A percentile compares a stretch with the other conserved stretches of the same genome.
Conservation (phyloP, 2,329 filamentous ascomycete species). For the Fusarium sp. region DNA sequence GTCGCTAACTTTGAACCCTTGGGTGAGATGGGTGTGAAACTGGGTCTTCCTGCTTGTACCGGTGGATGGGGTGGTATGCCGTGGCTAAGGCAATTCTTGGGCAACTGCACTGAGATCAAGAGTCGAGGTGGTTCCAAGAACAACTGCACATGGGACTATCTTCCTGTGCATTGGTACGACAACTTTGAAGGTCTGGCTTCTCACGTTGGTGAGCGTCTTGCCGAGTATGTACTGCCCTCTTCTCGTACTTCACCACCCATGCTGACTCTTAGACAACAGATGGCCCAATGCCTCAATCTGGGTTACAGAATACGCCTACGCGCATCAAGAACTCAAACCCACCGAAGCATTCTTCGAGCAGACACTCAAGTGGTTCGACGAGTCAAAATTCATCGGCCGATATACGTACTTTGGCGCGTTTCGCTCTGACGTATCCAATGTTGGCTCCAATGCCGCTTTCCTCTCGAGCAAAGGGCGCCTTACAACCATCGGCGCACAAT, state of each 20-base stretch:
- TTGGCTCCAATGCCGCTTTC: conserved; percentile 79
- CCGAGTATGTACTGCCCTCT: conserved; percentile 49
- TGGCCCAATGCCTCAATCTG: conserved; percentile 75
- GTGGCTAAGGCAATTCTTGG: conserved; percentile 77
- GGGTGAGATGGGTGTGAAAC: conserved; percentile 70
- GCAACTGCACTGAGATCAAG: conserved; percentile 71
- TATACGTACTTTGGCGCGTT: conserved; percentile 86
- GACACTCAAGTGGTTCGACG: conserved; percentile 75
- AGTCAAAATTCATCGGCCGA: conserved; percentile 65
- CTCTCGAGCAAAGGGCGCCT: conserved; percentile 75
- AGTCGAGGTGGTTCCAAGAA: conserved; percentile 54
- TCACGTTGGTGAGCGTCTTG: conserved; percentile 68
- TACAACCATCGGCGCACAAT: conserved; percentile 83
- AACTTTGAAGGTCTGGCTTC: conserved; percentile 76
- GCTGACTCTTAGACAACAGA: conserved; percentile 48
- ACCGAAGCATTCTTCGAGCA: conserved; percentile 78
- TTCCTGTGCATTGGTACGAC: conserved; percentile 77
- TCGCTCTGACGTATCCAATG: conserved; percentile 75
- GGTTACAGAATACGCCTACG: conserved; percentile 82
- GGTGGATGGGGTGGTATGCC: conserved; percentile 69
- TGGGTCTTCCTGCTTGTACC: conserved; percentile 79
- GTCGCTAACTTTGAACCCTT: conserved; percentile 78
- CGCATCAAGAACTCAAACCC: conserved; percentile 65
- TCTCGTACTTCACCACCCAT: neutral
- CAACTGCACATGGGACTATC: conserved; percentile 73